These are phyloP conservation scores for Hansenula sp. DNA, from an alignment of 1,139 yeast genomes.

Conservation along the genomic window DNA sequence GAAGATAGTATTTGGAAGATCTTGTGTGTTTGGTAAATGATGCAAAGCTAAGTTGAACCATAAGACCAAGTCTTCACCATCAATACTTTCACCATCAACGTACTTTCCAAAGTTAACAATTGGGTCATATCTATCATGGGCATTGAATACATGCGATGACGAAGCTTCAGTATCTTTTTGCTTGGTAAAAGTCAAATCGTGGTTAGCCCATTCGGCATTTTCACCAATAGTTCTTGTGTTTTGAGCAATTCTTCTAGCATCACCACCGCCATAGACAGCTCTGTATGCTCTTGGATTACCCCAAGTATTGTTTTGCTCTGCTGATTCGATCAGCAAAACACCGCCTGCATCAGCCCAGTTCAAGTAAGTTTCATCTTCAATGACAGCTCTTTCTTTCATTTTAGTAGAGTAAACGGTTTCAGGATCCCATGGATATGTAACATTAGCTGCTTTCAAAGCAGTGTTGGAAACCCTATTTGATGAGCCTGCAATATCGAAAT, in stretches of 20 bases:
- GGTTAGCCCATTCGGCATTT: slow-evolving; percentile 23
- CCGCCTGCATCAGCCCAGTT: slow-evolving; percentile 21
- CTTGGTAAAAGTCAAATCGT: slow-evolving; percentile 18
- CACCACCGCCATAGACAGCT: slow-evolving; percentile 17
- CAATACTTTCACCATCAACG: slow-evolving; percentile 21
- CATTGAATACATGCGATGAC: slow-evolving; percentile 19
- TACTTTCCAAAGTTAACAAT: slow-evolving; percentile 16
- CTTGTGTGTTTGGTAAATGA: slow-evolving; percentile 25
- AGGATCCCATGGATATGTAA: slow-evolving; percentile 24
- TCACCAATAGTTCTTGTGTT: slow-evolving; percentile 9
- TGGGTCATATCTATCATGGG: slow-evolving; percentile 21
- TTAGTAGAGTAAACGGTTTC: slow-evolving; percentile 15
- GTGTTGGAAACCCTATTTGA: slow-evolving; percentile 17
- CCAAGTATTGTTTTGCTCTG: slow-evolving; percentile 19
- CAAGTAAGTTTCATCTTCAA: slow-evolving; percentile 16
- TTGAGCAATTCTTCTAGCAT: slow-evolving; percentile 13
- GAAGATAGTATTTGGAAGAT: slow-evolving; percentile 24
- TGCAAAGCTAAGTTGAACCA: slow-evolving; percentile 25
- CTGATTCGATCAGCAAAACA: slow-evolving; percentile 21
- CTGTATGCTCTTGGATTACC: slow-evolving; percentile 24
- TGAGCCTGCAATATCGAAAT: slow-evolving; percentile 23
- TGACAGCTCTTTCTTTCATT: slow-evolving; percentile 9
- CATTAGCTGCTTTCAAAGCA: slow-evolving; percentile 11
- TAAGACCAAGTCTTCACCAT: slow-evolving; percentile 23
- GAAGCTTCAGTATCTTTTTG: slow-evolving; percentile 22